phyloP scores from a whole-genome alignment of 768 basidiomycete genomes.

The Fomitopsis pulvina region DNA sequence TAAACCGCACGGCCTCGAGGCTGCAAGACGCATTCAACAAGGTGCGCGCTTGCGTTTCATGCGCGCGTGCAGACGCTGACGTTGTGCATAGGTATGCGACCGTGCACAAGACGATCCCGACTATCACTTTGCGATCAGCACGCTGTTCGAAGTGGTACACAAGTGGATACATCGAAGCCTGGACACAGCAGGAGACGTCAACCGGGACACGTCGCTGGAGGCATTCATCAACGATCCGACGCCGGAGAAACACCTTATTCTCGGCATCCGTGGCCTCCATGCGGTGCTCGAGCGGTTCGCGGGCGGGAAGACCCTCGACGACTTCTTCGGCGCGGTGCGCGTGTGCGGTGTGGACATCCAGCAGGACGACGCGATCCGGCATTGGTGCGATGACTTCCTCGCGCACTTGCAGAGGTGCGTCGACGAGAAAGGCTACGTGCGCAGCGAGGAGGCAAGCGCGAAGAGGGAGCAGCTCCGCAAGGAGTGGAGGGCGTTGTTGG shows the following conservation, averaged over 20 bases:
- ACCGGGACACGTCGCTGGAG: conserved; percentile 39
- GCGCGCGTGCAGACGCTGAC: background rate
- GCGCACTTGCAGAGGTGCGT: conserved; percentile 38
- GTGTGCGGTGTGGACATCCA: conserved; percentile 42
- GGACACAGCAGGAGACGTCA: conserved; percentile 40
- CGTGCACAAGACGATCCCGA: conserved; percentile 55
- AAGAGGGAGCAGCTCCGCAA: conserved; percentile 38
- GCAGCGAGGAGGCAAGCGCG: conserved; percentile 36
- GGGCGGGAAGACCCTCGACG: conserved; percentile 41
- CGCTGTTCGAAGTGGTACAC: conserved; percentile 48
- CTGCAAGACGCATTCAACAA: conserved; percentile 47
- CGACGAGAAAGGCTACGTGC: conserved; percentile 44
- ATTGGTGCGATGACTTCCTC: conserved; percentile 52
- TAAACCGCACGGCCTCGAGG: conserved; percentile 34
- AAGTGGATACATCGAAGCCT: conserved; percentile 50
- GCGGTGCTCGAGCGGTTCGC: conserved; percentile 49
- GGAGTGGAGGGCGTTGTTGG: conserved; percentile 45
- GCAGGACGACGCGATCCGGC: conserved; percentile 44
- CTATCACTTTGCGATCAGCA: conserved; percentile 51
- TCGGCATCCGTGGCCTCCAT: conserved; percentile 37
- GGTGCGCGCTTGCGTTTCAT: conserved; percentile 26
- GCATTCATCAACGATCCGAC: conserved; percentile 58
- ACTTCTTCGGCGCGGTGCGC: conserved; percentile 36
- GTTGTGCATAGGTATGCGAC: conserved; percentile 45
- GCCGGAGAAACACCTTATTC: conserved; percentile 52